Evolutionary conservation across 495 filamentous ascomycete genomes (phyloP).

Genomic region (Penicillium pancosmium): DNA sequence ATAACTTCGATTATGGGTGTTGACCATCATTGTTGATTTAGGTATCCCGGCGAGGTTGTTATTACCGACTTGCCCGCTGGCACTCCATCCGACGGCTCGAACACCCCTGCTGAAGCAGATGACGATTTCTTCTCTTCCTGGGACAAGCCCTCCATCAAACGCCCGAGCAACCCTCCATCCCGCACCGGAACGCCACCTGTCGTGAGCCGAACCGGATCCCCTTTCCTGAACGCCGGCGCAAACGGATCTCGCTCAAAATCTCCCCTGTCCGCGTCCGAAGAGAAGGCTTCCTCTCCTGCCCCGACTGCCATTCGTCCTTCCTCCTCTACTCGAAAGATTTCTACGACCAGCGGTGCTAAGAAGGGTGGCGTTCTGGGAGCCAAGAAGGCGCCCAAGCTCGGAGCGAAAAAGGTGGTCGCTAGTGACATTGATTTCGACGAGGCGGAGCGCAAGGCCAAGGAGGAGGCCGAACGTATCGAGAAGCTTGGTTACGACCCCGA

Average conservation of each 20-base stretch:
- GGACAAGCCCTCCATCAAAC: constrained; percentile 97
- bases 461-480: constrained; percentile 94
- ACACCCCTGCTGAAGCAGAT: constrained; percentile 75
- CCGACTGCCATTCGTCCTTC: constrained; percentile 72
- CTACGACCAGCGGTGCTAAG: constrained; percentile 59
- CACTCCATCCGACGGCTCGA: constrained; percentile 60
- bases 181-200: constrained; percentile 87
- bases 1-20: constrained; percentile 13
- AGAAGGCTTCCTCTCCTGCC: constrained; percentile 43
- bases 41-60: constrained; percentile 83
- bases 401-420: constrained; percentile 82
- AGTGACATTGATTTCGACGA: constrained; percentile 93
- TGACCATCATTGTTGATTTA: constrained; percentile 37
- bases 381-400: constrained; percentile 86
- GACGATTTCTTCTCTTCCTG: constrained; percentile 99
- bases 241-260: constrained; percentile 79
- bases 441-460: constrained; percentile 93
- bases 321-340: constrained; percentile 73
- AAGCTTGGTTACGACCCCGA: constrained; percentile 98
- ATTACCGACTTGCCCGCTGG: constrained; percentile 73
- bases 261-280: constrained; percentile 68
- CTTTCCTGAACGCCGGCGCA: constrained; percentile 75
- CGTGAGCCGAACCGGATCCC: constrained; percentile 80
- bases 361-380: constrained; percentile 85
- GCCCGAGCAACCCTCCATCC: constrained; percentile 90